Evolutionary conservation across 208 protist species (phyloP).

Genomic region (Phytomonas sp.): DNA sequence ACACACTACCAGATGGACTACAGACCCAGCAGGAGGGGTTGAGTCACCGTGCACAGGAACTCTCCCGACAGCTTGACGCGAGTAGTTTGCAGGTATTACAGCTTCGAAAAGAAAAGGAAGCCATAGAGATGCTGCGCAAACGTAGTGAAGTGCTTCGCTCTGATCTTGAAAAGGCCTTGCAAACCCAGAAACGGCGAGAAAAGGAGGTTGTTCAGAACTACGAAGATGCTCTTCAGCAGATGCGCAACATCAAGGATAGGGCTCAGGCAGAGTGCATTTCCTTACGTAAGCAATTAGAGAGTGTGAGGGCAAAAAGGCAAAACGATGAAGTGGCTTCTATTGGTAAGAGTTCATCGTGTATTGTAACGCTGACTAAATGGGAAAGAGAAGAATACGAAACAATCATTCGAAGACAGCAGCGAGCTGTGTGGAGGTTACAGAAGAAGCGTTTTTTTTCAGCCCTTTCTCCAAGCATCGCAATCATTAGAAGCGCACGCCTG

Average conservation of each 20-base stretch:
- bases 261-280: neutral
- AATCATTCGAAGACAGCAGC: neutral
- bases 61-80: constrained; percentile 10
- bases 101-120: constrained; percentile 13
- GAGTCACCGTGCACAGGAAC: neutral
- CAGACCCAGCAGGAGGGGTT: too few species aligned
- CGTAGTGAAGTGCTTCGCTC: constrained; percentile 6
- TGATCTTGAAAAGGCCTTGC: constrained; percentile 7
- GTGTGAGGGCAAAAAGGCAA: too few species aligned
- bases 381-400: constrained; percentile 3
- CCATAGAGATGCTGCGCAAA: constrained; percentile 2
- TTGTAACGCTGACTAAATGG: neutral
- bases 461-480: too few species aligned
- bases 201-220: constrained; percentile 11
- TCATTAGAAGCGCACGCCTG: too few species aligned
- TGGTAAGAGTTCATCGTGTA: neutral
- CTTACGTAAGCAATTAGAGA: neutral
- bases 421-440: too few species aligned
- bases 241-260: constrained; percentile 6
- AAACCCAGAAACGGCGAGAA: constrained; percentile 13
- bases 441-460: too few species aligned
- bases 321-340: too few species aligned
- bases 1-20: too few species aligned
- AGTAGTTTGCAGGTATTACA: constrained; percentile 12
- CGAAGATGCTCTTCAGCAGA: constrained; percentile 12